These are phyloP conservation scores for Melampsora larici-populina DNA, from an alignment of 1,284 basidiomycete genomes.

Conservation along the genomic window DNA sequence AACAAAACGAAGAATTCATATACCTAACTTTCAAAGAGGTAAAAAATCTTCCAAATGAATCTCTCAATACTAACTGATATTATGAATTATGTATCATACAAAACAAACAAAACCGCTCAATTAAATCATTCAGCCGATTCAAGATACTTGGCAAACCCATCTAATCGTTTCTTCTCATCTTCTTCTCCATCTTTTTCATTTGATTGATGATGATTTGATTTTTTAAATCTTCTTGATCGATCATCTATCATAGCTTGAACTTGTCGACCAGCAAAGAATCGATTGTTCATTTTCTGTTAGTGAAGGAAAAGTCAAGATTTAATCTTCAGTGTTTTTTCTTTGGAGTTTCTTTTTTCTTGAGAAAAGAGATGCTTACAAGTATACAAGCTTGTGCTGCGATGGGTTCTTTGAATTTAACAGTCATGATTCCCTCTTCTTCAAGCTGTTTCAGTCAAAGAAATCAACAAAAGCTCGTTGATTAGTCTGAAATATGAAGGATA, in stretches of 20 bases:
- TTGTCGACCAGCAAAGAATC: slow-evolving; percentile 81
- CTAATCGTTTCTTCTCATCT: slow-evolving; percentile 74
- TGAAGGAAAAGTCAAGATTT: neutral
- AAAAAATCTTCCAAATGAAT: too few relatives aligned
- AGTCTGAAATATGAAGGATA: neutral
- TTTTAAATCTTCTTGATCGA: slow-evolving; percentile 76
- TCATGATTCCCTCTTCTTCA: slow-evolving; percentile 92
- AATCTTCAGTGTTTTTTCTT: neutral
- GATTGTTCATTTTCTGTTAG: slow-evolving; percentile 84
- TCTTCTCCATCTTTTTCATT: slow-evolving; percentile 63
- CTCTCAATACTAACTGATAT: too few relatives aligned
- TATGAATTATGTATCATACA: too few relatives aligned
- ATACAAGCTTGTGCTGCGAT: slow-evolving; percentile 84
- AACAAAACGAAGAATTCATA: too few relatives aligned
- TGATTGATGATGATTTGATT: slow-evolving; percentile 58
- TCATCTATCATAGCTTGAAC: slow-evolving; percentile 76
- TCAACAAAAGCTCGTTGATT: neutral
- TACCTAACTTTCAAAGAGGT: too few relatives aligned
- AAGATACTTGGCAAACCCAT: slow-evolving; percentile 83
- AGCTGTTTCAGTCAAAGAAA: slow-evolving; percentile 59
- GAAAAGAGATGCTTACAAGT: slow-evolving; percentile 60
- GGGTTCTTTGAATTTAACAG: slow-evolving; percentile 87
- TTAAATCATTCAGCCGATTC: slow-evolving; percentile 49
- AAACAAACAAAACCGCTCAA: neutral
- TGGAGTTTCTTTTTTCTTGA: neutral